Evolutionary conservation across 176 grass and related monocot genomes (phyloP), one percentile per base, ranked within the genome.

Genomic region (Elaeis guineensis): DNA sequence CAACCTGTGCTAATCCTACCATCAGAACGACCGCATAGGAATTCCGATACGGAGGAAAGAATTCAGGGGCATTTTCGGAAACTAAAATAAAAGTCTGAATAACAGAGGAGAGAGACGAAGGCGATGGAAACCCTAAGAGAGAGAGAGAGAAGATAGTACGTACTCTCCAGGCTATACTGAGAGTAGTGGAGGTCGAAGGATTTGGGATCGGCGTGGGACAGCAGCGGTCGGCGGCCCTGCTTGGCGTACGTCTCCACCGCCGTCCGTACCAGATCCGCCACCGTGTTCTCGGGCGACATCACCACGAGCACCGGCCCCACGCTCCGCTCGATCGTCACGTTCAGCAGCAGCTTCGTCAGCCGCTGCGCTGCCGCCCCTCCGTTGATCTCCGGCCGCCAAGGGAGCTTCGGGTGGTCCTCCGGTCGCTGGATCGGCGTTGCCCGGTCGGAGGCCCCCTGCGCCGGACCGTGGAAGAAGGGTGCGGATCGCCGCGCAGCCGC

Each of bases 161-260:
- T 58, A 70, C 67, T 49, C 39, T 70, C 54, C 32, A 70, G 54
- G 32, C 55, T 70, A 44, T 58, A 58, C 20, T 70, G 67, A 17
- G 67, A 70, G 39, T 57, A 59, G 21, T 70, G 67, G 67, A 70
- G 67, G 11, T 50, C 55, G 55, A 58, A 70, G 14, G 54, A 35
- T 11, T 44, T 49, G 20, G 67, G 67, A 57, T 70, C 67, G 15
- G 67, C 6, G 15, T 29, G 25, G 11, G 55, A 32, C 3, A 70
- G 29, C 19, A 55, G 32, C 18, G 55, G 67, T 18, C 67, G 54
- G 19, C 55, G 3, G 25, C 67, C 35, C 67, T 70, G 54, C 55
- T 58, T 50, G 25, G 24, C 15, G 55, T 70, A 70, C 2, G 21
- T 30, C 54, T 20, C 19, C 35, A 49, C 55, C 55, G 55, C 55